A percentile compares a stretch with the other conserved stretches of the same genome.
Conservation (phyloP, 805 yeast genomes). For the Candida sakaeoensis region DNA sequence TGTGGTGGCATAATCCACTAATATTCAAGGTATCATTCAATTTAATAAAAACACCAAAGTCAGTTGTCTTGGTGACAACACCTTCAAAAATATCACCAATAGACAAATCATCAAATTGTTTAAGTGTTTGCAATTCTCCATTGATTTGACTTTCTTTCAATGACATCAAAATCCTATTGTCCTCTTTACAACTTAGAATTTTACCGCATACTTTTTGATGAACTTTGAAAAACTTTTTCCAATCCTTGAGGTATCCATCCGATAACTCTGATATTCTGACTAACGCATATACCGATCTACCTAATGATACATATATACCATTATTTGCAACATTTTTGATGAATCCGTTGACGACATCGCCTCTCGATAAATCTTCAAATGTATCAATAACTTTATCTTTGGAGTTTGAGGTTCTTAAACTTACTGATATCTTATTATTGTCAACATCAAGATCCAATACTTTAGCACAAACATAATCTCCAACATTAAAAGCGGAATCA, state of each 20-base stretch:
- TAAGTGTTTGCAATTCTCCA: conserved; percentile 59
- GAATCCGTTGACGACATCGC: conserved; percentile 78
- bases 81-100: conserved; percentile 77
- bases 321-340: conserved; percentile 69
- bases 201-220: conserved; percentile 76
- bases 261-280: conserved; percentile 79
- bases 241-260: conserved; percentile 77
- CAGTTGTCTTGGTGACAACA: conserved; percentile 69
- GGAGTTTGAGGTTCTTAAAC: conserved; percentile 52
- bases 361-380: conserved; percentile 54
- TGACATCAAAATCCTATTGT: conserved; percentile 68
- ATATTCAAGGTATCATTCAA: conserved; percentile 70
- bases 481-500: conserved; percentile 44
- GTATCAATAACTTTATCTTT: conserved; percentile 49
- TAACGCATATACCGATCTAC: conserved; percentile 68
- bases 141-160: conserved; percentile 76
- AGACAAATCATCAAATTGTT: conserved; percentile 62
- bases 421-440: conserved; percentile 55
- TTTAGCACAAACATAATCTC: conserved; percentile 56
- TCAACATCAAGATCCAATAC: conserved; percentile 46
- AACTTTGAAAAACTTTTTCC: conserved; percentile 73
- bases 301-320: conserved; percentile 76
- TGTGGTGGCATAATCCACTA: conserved; percentile 83
- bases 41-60: conserved; percentile 87
- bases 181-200: conserved; percentile 57